Percentiles rank a stretch among this genome's conserved stretches.
Conservation (phyloP, 495 filamentous ascomycete species). For the Aspergillus kassunensis region DNA sequence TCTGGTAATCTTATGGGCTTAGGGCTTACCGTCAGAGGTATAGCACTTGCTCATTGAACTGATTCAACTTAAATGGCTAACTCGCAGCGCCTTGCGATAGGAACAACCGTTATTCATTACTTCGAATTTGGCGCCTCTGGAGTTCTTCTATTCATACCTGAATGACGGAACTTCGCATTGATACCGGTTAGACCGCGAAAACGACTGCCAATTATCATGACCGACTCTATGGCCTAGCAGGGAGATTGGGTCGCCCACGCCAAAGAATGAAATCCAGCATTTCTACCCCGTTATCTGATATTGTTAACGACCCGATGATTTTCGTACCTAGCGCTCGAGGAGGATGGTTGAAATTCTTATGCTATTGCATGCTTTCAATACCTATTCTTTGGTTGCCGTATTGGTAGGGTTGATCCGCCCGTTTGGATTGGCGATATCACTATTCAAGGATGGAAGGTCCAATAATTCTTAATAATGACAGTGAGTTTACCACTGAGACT, state of each 20-base stretch:
- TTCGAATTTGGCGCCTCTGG: conserved; percentile 17
- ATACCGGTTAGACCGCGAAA: no score
- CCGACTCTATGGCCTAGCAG: conserved; percentile 4
- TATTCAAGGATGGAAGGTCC: no score
- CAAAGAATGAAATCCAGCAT: background rate
- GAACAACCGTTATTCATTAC: conserved; percentile 5
- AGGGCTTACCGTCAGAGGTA: conserved; percentile 1
- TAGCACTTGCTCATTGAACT: background rate
- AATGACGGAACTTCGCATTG: no score
- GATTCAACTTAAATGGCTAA: background rate
- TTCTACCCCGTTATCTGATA: background rate
- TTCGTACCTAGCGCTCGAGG: background rate
- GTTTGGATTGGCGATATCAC: no score
- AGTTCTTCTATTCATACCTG: conserved; percentile 6
- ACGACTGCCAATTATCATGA: conserved; percentile 12
- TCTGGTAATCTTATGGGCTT: background rate
- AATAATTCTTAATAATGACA: no score
- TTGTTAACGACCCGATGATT: background rate
- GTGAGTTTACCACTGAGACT: no score
- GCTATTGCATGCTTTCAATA: background rate
- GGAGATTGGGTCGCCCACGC: background rate
- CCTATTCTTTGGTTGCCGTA: no score
- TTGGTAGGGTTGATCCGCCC: no score
- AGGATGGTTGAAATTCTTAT: background rate
- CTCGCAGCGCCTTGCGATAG: background rate